Conservation (phyloP, 331 rosid genomes). For the Saraca asoca region DNA sequence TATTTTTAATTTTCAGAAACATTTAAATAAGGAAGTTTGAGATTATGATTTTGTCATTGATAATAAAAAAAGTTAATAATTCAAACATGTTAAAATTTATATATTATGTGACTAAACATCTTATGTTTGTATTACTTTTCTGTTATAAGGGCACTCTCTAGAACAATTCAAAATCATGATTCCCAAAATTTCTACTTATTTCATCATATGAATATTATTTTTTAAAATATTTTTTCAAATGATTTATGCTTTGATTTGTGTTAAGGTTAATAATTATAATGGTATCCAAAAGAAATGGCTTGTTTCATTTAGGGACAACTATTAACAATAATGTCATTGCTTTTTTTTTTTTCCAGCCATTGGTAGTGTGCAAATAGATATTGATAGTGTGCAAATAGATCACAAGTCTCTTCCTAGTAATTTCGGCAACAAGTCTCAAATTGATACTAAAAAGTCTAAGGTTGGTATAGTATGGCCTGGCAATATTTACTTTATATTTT, state of each 20-base stretch:
- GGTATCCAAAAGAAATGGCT: neutral
- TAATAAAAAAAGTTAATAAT: neutral
- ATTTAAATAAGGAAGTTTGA: neutral
- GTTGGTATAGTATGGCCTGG: no score
- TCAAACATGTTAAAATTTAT: conserved; percentile 3
- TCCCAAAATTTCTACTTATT: conserved; percentile 85
- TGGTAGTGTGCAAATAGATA: no score
- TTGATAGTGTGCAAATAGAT: no score
- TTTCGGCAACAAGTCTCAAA: no score
- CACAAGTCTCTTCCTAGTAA: no score
- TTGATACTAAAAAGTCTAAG: no score
- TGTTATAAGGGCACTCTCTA: conserved; percentile 66
- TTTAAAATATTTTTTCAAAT: conserved; percentile 1
- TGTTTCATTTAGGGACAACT: neutral
- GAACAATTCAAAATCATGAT: conserved; percentile 82
- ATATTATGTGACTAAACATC: neutral
- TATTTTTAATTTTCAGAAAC: conserved; percentile 32
- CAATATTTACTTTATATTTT: no score
- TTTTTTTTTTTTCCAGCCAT: no score
- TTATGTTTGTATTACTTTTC: conserved; percentile 27
- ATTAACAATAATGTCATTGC: no score
- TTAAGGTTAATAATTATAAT: neutral
- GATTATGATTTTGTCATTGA: conserved; percentile 5
- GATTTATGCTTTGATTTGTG: conserved; percentile 22
- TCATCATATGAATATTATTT: conserved; percentile 64